Evolutionary conservation across 2,329 filamentous ascomycete genomes (phyloP), one percentile per base, ranked within the genome.

Genomic region (Cordyceps tenuipes): DNA sequence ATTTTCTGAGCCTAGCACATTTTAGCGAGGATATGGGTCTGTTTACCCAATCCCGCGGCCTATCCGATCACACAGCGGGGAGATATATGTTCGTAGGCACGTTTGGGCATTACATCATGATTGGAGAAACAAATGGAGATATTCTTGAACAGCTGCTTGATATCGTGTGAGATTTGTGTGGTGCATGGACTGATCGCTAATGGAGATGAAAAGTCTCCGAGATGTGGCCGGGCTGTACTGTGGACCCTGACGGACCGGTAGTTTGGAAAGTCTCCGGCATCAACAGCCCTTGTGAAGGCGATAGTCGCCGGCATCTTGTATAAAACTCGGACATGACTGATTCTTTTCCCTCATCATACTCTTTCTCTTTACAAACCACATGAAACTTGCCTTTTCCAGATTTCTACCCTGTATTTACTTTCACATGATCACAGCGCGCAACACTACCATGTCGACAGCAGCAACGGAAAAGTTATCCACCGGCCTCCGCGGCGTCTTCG

Each of bases 11-110:
- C n/a, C n/a, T n/a, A 23, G 61, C 62, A 2, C 62, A 65, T 15
- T 60, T 65, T 12, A 65, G 66, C 9, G 65, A 61, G 49, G 64
- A 46, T n/a, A 56, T 13, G 46, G 59, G 41, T 12, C 21, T 61
- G n/a, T n/a, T n/a, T n/a, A n/a, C n/a, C 41, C 63, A 23, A 4
- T 23, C 23, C 23, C 4, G 4, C 23, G 23, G 23, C 23, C 23
- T 23, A 23, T 23, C 23, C 23, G 62, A 43, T 43, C 41, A 36
- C 34, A 36, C 12, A 10, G 6, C 12, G 10, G 34, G 8, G 34
- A 12, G 34, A 43, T 19, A 2, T 43, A 3, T 43, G 19, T 3
- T 43, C 9, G 31, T 34, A 36, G 34, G 13, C 15, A 43, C n/a
- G 3, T 43, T 43, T 19, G 41, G 34, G 9, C 4, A 36, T 36